Conservation (phyloP, 2,329 filamentous ascomycete genomes). For the Venturia carpophila region DNA sequence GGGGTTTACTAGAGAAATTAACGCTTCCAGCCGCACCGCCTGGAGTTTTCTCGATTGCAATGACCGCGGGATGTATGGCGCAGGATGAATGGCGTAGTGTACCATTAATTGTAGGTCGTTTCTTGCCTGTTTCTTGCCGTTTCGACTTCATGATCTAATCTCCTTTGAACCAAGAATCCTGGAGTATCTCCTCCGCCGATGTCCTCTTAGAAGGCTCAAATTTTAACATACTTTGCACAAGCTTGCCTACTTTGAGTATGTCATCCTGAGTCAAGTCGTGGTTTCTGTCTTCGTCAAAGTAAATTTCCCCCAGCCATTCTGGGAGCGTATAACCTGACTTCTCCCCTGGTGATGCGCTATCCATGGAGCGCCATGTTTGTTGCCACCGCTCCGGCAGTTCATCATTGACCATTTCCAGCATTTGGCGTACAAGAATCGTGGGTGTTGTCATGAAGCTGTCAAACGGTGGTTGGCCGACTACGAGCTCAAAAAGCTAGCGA, state of each 20-base stretch:
- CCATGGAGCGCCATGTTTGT: conserved; percentile 26
- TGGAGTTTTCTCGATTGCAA: too few species aligned
- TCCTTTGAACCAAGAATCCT: conserved; percentile 23
- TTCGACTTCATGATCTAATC: too few species aligned
- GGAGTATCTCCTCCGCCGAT: conserved; percentile 21
- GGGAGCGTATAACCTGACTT: conserved; percentile 25
- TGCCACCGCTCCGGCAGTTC: conserved; percentile 31
- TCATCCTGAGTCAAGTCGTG: conserved; percentile 23
- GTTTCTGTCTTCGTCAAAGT: conserved; percentile 29
- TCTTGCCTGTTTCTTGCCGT: too few species aligned
- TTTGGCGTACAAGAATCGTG: conserved; percentile 29
- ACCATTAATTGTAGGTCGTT: too few species aligned
- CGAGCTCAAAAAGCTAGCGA: conserved; percentile 33
- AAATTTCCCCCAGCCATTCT: conserved; percentile 33
- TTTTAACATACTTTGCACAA: conserved; percentile 22
- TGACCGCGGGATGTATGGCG: too few species aligned
- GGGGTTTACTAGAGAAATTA: too few species aligned
- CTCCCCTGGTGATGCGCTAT: conserved; percentile 20
- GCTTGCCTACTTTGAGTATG: conserved; percentile 21
- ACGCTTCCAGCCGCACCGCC: too few species aligned
- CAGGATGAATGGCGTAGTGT: too few species aligned
- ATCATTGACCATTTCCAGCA: conserved; percentile 31
- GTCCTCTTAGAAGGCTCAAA: conserved; percentile 23
- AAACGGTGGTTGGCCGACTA: conserved; percentile 34
- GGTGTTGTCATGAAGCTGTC: conserved; percentile 32